Evolutionary conservation across 441 rosid species (phyloP).

Genomic region (Adansonia grandidieri): DNA sequence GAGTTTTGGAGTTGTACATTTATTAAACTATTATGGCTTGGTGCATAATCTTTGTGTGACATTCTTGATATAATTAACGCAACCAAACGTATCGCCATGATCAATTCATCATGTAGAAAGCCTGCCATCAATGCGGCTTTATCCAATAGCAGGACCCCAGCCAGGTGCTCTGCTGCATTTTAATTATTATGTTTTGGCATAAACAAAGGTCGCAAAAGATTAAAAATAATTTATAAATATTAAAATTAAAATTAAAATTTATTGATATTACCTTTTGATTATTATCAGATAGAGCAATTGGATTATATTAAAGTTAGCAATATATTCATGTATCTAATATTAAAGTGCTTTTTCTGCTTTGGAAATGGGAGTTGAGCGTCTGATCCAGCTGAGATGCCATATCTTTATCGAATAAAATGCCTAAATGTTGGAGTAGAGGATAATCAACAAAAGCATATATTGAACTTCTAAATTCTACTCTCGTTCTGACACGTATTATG

Average conservation of each 20-base stretch:
- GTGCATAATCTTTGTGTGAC: too few relatives aligned
- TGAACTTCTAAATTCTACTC: slow-evolving; percentile 7
- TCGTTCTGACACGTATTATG: slow-evolving; percentile 16
- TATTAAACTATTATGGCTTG: too few relatives aligned
- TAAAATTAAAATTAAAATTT: not conserved
- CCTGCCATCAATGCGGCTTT: too few relatives aligned
- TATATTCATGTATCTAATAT: too few relatives aligned
- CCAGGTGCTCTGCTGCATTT: not conserved
- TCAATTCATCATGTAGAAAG: not conserved
- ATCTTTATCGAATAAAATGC: slow-evolving; percentile 31
- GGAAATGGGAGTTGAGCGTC: not conserved
- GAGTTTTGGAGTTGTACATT: too few relatives aligned
- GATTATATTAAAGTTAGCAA: too few relatives aligned
- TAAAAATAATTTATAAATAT: not conserved
- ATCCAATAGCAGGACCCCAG: too few relatives aligned
- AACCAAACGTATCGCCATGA: not conserved
- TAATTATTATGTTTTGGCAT: not conserved
- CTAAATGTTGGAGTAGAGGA: slow-evolving; percentile 1
- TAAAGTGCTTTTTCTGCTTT: not conserved
- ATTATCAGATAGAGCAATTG: too few relatives aligned
- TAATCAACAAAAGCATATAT: not conserved
- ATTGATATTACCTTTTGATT: not conserved
- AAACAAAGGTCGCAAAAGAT: too few relatives aligned
- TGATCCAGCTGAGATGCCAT: not conserved
- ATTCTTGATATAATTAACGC: not conserved